Percentiles rank a stretch among this genome's conserved stretches.
Evolutionary conservation across 352 stramenopile species (phyloP).

Genomic region (Pythium sp.): DNA sequence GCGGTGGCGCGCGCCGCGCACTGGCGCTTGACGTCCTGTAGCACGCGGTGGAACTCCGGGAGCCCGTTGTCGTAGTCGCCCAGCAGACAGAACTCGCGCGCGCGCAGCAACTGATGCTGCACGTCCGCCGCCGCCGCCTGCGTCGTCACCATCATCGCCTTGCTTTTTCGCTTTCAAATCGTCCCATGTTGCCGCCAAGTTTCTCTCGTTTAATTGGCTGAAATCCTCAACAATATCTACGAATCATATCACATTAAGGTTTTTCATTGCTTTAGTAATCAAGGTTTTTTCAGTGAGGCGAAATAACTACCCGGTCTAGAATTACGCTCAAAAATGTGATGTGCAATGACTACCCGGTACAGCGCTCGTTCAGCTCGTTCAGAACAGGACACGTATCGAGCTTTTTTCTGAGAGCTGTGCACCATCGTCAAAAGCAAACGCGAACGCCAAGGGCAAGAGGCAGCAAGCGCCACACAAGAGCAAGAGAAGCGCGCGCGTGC

Average conservation of each 20-base stretch:
- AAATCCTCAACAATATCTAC: not conserved
- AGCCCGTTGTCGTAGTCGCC: constrained; percentile 58
- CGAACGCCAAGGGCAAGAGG: not conserved
- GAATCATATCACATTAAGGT: not conserved
- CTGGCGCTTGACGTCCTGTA: constrained; percentile 34
- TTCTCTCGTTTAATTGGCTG: constrained; percentile 1
- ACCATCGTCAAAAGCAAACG: not conserved
- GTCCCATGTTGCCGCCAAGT: not conserved
- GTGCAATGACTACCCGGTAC: constrained; percentile 4
- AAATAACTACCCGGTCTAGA: no score
- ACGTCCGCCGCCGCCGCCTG: not conserved
- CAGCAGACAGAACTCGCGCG: constrained; percentile 60
- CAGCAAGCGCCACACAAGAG: not conserved
- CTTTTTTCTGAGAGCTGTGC: not conserved
- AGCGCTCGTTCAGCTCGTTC: not conserved
- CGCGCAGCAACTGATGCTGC: constrained; percentile 41
- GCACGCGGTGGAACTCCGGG: constrained; percentile 34
- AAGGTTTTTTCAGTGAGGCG: constrained; percentile 3
- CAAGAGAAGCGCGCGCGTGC: not conserved
- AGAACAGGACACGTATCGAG: not conserved
- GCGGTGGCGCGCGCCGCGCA: constrained; percentile 15
- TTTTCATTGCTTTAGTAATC: not conserved
- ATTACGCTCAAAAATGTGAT: not conserved
- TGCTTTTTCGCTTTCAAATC: constrained; percentile 6
- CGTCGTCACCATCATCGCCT: not conserved